phyloP scores from a whole-genome alignment of 805 yeast genomes.

The Priceomyces medius region DNA sequence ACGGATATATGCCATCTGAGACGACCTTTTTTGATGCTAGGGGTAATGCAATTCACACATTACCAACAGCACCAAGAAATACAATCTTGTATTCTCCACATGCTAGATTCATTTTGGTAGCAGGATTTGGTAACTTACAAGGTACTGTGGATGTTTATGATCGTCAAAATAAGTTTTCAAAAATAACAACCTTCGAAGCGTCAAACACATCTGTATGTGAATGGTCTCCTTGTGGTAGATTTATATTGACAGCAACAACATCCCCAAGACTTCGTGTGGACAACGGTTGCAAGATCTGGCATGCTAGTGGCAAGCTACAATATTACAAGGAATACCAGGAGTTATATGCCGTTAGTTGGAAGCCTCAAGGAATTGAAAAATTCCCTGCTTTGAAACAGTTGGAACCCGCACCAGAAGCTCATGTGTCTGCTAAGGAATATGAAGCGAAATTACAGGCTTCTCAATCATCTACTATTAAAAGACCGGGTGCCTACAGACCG shows the following conservation, averaged over 20 bases:
- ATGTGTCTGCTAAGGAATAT: conserved; percentile 65
- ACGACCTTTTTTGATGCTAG: conserved; percentile 93
- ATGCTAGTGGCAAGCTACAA: conserved; percentile 78
- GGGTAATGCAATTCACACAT: conserved; percentile 79
- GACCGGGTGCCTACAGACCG: conserved; percentile 93
- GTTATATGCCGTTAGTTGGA: conserved; percentile 81
- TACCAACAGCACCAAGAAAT: conserved; percentile 87
- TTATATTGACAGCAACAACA: conserved; percentile 91
- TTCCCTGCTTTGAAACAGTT: conserved; percentile 54
- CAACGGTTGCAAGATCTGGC: conserved; percentile 93
- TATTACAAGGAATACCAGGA: conserved; percentile 80
- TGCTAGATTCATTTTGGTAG: conserved; percentile 85
- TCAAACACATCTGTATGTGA: conserved; percentile 94
- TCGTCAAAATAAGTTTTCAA: conserved; percentile 79
- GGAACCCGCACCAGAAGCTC: conserved; percentile 65
- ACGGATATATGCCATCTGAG: conserved; percentile 97
- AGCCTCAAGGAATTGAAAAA: conserved; percentile 55
- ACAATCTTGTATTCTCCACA: conserved; percentile 92
- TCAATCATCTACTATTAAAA: conserved; percentile 36
- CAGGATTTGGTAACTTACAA: conserved; percentile 97
- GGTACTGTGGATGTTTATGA: conserved; percentile 95
- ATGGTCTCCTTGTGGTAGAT: conserved; percentile 98
- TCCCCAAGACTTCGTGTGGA: conserved; percentile 96
- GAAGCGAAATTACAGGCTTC: conserved; percentile 40
- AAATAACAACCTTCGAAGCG: conserved; percentile 82